These are phyloP conservation scores for Saccharomyces hybrid DNA, from an alignment of 1,139 yeast genomes.

Conservation along the genomic window DNA sequence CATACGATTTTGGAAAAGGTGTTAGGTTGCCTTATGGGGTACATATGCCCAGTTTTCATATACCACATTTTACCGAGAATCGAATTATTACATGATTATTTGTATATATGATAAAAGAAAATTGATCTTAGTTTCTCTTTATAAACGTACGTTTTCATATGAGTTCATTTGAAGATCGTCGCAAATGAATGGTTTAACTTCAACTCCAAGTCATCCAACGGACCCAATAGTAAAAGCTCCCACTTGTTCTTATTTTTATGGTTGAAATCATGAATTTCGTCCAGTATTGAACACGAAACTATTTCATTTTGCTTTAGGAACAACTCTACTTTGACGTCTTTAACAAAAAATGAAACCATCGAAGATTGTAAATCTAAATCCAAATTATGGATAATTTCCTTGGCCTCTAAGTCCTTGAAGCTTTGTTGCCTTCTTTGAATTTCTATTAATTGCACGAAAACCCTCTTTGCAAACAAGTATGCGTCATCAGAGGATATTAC, in stretches of 20 bases:
- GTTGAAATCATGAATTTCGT: slow-evolving; percentile 5
- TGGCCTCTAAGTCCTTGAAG: slow-evolving; percentile 12
- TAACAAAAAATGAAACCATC: slow-evolving; percentile 14
- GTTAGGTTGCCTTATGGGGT: slow-evolving; percentile 45
- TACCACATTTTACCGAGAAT: slow-evolving; percentile 27
- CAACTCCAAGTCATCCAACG: slow-evolving; percentile 12
- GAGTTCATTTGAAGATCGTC: neutral
- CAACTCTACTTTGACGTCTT: slow-evolving; percentile 10
- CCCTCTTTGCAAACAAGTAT: slow-evolving; percentile 23
- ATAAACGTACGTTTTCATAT: neutral
- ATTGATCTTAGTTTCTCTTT: neutral
- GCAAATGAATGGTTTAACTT: slow-evolving; percentile 7
- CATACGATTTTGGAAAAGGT: slow-evolving; percentile 53
- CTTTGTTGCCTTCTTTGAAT: slow-evolving; percentile 12
- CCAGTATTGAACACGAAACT: slow-evolving; percentile 12
- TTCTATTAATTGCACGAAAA: slow-evolving; percentile 14
- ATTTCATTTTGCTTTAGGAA: slow-evolving; percentile 13
- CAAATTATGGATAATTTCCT: slow-evolving; percentile 13
- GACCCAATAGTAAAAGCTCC: slow-evolving; percentile 14
- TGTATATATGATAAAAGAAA: slow-evolving; percentile 10
- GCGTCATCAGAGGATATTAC: slow-evolving; percentile 16
- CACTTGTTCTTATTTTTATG: slow-evolving; percentile 4
- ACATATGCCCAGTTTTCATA: slow-evolving; percentile 36
- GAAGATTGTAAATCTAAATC: slow-evolving; percentile 20
- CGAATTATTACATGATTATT: slow-evolving; percentile 8